Percentiles rank a stretch among this genome's conserved stretches.
Evolutionary conservation across 371 early-diverging fungal genomes (phyloP).

Genomic region (Entomophthora muscae): DNA sequence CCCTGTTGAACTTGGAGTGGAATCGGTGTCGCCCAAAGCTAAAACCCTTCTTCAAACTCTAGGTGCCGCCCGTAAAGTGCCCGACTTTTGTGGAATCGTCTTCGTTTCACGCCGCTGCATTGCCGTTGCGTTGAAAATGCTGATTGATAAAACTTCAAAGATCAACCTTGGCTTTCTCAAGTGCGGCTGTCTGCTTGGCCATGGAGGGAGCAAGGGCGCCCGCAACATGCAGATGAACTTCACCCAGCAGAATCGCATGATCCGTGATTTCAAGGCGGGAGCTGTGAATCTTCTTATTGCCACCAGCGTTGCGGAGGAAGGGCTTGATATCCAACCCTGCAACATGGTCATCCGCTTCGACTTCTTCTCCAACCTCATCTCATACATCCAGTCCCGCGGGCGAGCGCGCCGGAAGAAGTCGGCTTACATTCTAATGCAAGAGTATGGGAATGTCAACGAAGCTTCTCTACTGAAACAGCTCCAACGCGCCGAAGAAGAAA

Average conservation of each 20-base stretch:
- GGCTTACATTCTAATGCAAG: conserved; percentile 51
- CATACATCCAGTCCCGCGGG: conserved; percentile 83
- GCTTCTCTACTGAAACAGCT: conserved; percentile 19
- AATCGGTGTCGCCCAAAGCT: conserved; percentile 36
- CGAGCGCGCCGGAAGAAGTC: conserved; percentile 67
- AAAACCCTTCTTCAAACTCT: conserved; percentile 31
- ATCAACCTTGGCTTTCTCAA: conserved; percentile 23
- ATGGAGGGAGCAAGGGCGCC: conserved; percentile 26
- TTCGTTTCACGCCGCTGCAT: conserved; percentile 60
- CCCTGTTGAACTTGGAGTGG: conserved; percentile 16
- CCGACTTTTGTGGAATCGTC: conserved; percentile 60
- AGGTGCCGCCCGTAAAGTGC: conserved; percentile 14
- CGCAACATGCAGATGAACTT: conserved; percentile 34
- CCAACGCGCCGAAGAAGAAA: conserved; percentile 23
- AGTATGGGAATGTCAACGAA: conserved; percentile 25
- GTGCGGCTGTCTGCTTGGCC: conserved; percentile 46
- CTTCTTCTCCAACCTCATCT: conserved; percentile 42
- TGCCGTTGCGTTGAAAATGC: conserved; percentile 33
- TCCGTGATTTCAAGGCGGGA: conserved; percentile 47
- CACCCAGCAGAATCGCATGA: conserved; percentile 36
- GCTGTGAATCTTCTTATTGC: conserved; percentile 63
- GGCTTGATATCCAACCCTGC: conserved; percentile 89
- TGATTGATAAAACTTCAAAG: conserved; percentile 22
- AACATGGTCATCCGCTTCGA: conserved; percentile 90
- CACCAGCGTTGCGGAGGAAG: conserved; percentile 94